These are phyloP conservation scores for Vaccinium myrtillus DNA, from an alignment of 148 eudicot species.

Conservation along the genomic window DNA sequence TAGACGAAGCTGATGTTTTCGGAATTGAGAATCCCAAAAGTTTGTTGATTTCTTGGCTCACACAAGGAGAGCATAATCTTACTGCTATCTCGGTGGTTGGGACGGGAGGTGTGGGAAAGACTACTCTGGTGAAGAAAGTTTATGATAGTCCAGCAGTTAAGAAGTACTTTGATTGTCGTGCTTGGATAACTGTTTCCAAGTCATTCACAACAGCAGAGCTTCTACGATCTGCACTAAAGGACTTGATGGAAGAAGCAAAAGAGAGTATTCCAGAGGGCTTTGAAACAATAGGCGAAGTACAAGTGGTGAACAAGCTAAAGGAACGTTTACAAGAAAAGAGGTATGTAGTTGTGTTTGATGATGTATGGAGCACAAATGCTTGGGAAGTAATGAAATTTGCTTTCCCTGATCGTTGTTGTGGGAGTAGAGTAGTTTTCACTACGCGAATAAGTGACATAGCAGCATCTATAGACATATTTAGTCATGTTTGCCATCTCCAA, in stretches of 20 bases:
- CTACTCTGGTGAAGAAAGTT: not conserved
- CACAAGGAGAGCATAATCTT: not conserved
- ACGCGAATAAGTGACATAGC: not conserved
- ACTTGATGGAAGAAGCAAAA: not conserved
- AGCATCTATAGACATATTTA: not conserved
- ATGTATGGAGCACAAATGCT: not conserved
- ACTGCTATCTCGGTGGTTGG: slow-evolving; percentile 13
- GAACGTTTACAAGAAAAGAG: not conserved
- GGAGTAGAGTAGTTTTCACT: not conserved
- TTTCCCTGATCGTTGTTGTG: not conserved
- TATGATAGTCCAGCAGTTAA: too few relatives aligned
- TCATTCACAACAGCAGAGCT: not conserved
- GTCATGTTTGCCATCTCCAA: slow-evolving; percentile 1
- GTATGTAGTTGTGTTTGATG: slow-evolving; percentile 13
- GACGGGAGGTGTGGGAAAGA: slow-evolving; percentile 6
- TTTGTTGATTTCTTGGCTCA: slow-evolving; percentile 9
- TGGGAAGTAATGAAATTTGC: slow-evolving; percentile 8
- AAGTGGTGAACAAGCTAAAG: slow-evolving; percentile 7
- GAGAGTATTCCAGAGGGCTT: not conserved
- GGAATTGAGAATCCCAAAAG: slow-evolving; percentile 13
- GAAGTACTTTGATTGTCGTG: not conserved
- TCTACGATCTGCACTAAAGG: not conserved
- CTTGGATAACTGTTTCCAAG: not conserved
- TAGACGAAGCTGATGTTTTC: slow-evolving; percentile 11
- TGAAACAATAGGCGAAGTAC: not conserved